Percentiles rank a stretch among this genome's conserved stretches.
These are phyloP conservation scores for Fraxinus dipetala DNA, from an alignment of 305 asterid genomes.

Conservation along the genomic window DNA sequence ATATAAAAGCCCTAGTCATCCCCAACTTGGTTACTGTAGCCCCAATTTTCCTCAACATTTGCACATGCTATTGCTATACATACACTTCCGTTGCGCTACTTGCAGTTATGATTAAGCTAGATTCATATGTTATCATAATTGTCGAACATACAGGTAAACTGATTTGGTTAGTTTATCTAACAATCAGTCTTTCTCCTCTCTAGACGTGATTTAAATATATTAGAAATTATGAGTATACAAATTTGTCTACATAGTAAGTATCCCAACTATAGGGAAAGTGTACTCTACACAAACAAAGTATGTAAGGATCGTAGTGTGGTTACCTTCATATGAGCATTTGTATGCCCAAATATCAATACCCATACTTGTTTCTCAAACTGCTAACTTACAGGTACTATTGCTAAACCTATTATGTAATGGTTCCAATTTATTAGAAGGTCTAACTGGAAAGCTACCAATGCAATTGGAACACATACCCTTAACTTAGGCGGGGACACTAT, in stretches of 20 bases:
- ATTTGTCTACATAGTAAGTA: background rate
- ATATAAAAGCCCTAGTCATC: background rate
- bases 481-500: background rate
- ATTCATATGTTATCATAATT: background rate
- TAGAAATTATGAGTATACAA: background rate
- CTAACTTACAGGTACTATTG: background rate
- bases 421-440: background rate
- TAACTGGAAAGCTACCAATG: background rate
- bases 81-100: background rate
- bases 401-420: background rate
- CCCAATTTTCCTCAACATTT: background rate
- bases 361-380: background rate
- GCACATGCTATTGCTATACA: background rate
- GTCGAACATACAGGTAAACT: background rate
- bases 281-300: background rate
- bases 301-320: background rate
- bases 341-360: background rate
- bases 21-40: background rate
- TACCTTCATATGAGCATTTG: background rate
- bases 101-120: background rate
- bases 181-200: background rate
- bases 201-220: too few relatives aligned
- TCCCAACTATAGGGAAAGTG: background rate
- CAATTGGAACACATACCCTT: background rate
- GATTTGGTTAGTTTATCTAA: background rate